phyloP scores from a whole-genome alignment of 1,284 basidiomycete genomes.

The Hortiboletus rubellus region DNA sequence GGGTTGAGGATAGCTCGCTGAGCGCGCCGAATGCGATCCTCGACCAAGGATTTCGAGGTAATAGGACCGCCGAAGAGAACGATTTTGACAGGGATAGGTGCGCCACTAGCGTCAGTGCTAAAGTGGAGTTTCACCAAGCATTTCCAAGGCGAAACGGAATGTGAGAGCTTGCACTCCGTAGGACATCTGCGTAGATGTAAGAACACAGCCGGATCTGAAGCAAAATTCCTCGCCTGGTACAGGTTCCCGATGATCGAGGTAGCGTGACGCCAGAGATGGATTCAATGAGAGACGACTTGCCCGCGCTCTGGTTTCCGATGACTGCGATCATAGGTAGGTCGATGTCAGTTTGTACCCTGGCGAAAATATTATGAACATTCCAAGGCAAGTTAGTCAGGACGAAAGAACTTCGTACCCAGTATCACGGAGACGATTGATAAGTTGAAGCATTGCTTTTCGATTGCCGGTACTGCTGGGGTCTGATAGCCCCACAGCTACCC shows the following conservation, averaged over 20 bases:
- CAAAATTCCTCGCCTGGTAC: conserved; percentile 52
- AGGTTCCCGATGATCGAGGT: conserved; percentile 63
- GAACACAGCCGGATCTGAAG: not conserved
- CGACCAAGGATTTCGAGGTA: conserved; percentile 51
- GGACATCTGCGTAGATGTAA: conserved; percentile 53
- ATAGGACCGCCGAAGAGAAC: conserved; percentile 56
- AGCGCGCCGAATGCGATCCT: conserved; percentile 65
- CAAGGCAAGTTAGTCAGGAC: not conserved
- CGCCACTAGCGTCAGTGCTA: conserved; percentile 47
- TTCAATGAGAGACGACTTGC: conserved; percentile 75
- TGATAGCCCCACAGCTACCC: conserved; percentile 46
- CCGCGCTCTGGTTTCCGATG: conserved; percentile 65
- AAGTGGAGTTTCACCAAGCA: conserved; percentile 61
- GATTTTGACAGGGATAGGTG: conserved; percentile 40
- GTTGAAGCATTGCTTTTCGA: conserved; percentile 48
- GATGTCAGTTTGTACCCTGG: conserved; percentile 62
- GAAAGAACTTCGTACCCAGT: conserved; percentile 46
- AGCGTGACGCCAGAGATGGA: conserved; percentile 70
- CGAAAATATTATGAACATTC: not conserved
- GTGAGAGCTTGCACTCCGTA: conserved; percentile 62
- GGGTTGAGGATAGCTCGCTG: conserved; percentile 75
- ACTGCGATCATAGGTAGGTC: conserved; percentile 71
- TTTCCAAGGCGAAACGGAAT: conserved; percentile 50
- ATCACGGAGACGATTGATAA: conserved; percentile 53
- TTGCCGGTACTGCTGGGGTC: conserved; percentile 38